phyloP scores from a whole-genome alignment of 2,329 filamentous ascomycete genomes.

The Neonectria sp. region DNA sequence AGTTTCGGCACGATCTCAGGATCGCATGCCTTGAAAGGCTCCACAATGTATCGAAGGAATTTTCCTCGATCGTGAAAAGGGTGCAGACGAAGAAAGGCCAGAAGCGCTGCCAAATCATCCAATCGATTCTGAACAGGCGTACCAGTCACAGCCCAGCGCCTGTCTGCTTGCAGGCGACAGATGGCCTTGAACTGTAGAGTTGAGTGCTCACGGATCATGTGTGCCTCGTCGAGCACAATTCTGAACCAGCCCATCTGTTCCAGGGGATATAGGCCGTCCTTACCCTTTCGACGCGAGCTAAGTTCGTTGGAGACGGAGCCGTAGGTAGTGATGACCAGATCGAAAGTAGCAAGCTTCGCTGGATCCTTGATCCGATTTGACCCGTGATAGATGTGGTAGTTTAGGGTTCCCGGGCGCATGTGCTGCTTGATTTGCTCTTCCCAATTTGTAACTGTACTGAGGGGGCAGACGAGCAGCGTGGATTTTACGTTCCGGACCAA shows the following conservation, averaged over 20 bases:
- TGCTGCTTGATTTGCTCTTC: slow-evolving; percentile 92
- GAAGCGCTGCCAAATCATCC: slow-evolving; percentile 88
- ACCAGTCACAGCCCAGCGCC: slow-evolving; percentile 97
- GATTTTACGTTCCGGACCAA: slow-evolving; percentile 80
- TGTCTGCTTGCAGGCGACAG: slow-evolving; percentile 82
- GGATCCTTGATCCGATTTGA: slow-evolving; percentile 79
- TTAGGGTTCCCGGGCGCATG: slow-evolving; percentile 74
- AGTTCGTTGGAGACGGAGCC: slow-evolving; percentile 88
- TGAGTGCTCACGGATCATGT: slow-evolving; percentile 89
- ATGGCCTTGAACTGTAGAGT: slow-evolving; percentile 90
- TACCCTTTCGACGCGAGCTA: slow-evolving; percentile 72
- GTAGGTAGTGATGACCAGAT: slow-evolving; percentile 94
- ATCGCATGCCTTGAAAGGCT: slow-evolving; percentile 90
- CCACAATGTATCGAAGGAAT: slow-evolving; percentile 85
- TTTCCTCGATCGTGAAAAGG: slow-evolving; percentile 86
- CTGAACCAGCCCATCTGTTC: slow-evolving; percentile 92
- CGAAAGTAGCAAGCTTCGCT: slow-evolving; percentile 78
- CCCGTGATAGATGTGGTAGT: slow-evolving; percentile 90
- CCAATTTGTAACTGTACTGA: slow-evolving; percentile 96
- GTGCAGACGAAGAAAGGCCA: slow-evolving; percentile 86
- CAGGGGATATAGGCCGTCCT: slow-evolving; percentile 74
- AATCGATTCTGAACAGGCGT: slow-evolving; percentile 96
- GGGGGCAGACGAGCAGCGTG: slow-evolving; percentile 89
- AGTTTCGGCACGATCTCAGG: slow-evolving; percentile 87
- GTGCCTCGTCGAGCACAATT: slow-evolving; percentile 94